phyloP scores from a whole-genome alignment of 2,329 filamentous ascomycete genomes.

The Fusarium sp. region DNA sequence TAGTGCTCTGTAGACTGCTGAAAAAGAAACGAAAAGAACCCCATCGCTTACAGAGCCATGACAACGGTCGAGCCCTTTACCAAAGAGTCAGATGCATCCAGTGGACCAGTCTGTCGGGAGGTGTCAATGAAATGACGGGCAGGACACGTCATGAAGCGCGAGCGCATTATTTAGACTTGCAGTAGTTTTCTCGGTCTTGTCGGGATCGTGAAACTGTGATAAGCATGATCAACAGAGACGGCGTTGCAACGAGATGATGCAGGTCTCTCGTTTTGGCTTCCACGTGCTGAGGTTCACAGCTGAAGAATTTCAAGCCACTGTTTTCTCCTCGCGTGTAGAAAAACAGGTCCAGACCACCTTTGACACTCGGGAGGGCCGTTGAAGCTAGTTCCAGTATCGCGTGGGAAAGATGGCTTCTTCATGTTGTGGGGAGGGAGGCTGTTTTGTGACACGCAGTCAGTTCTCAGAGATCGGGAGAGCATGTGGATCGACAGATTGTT shows the following conservation, averaged over 20 bases:
- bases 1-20: not conserved
- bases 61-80: not conserved
- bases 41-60: not conserved
- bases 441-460: not conserved
- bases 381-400: not conserved
- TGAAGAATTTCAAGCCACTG: not conserved
- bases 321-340: not conserved
- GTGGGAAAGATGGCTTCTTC: not conserved
- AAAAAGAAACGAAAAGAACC: not conserved
- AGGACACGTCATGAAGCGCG: not conserved
- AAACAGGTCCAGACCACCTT: not conserved
- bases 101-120: not conserved
- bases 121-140: not conserved
- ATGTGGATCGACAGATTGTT: not conserved
- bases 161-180: not conserved
- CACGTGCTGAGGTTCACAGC: not conserved
- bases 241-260: not conserved
- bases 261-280: not conserved
- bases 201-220: not conserved
- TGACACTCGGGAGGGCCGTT: not conserved
- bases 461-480: not conserved
- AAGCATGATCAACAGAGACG: not conserved
- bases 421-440: not conserved
- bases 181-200: not conserved
- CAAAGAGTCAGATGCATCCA: not conserved